Evolutionary conservation across 192 early-diverging fungal genomes (phyloP), one percentile per base, ranked within the genome.

Genomic region (Podila epicladia): DNA sequence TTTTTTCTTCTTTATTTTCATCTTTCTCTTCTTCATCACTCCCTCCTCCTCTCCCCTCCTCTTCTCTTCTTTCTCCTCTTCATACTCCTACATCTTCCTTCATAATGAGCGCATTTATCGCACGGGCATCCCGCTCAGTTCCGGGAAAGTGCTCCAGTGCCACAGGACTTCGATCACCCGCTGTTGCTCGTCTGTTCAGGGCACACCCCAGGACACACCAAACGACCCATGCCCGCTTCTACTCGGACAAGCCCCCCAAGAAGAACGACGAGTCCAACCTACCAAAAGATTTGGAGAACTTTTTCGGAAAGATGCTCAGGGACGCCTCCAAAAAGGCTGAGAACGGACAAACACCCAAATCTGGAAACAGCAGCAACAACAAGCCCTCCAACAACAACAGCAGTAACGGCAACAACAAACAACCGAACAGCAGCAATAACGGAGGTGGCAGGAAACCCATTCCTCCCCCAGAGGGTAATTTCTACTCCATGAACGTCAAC

Each of bases 221-320:
- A 22, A 72, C 35, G 35, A 37, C 41, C 41, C 41, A 45, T 17
- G 41, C 71, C 9, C 67, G 74, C 26, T 61, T 58, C 48, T 76
- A 70, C 33, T 33, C 75, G 17, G 75, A 78, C 28, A 75, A 66
- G 49, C 73, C 58, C 6, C 68, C 62, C 3, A 67, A 82, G 65
- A 59, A 63, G 59, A 26, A 48, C 60, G 59, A 72, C 20, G 51
- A 79, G 15, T 48, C 28, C 31, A 51, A 86, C 33, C 26, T 92
- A 9, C 94, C 94, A 5, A 92, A 87, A 66, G 94, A 93, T 0
- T 93, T 95, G 64, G 93, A 92, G 60, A 89, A 90, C 78, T 95
- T 95, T 74, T 89, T 93, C 62, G 90, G 90, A 37, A 89, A 88
- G 62, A 72, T 57, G 45, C 83, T 79, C 64, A 67, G 72, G 64